Base-by-base conservation (phyloP, 2,329 filamentous ascomycete species). In the Exophiala spinifera region DNA sequence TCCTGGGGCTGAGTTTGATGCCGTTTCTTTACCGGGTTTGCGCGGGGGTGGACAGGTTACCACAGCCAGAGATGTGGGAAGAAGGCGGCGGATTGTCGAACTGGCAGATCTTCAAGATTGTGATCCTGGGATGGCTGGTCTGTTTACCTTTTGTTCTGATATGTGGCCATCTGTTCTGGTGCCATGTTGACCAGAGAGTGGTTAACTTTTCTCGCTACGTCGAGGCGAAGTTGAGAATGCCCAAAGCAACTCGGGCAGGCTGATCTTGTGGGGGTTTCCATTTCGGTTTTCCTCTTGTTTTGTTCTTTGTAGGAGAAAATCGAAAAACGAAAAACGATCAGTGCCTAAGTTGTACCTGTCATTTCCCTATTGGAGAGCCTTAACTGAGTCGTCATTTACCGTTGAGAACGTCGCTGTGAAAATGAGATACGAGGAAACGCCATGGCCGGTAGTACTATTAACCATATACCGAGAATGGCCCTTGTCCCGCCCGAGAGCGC, bases 101-200 rank as follows among this genome's bases (percentile, higher is more conserved):
- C 2, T 21, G 42, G 19, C 42, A 44, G 20, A 44, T 44, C 14
- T 44, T 44, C 42, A 23, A 25, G 21, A 25, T 44, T 44, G 20
- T 44, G 20, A 28, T 44, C 5, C 14, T 44, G 20, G 42, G 42
- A 8, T 44, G 42, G 42, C 8, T 25, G n/a, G 21, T 13, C 14
- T 44, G 19, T 44, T 15, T 44, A 25, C 42, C 42, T n/a, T 23
- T 44, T 28, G 42, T 44, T 21, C n/a, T 44, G 20, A 44, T 44
- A 25, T 44, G 42, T 15, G 42, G 42, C 10, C n/a, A 44, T 21
- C n/a, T 25, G 20, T 44, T 44, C 21, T 44, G 42, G 42, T 44
- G 28, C n/a, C 8, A n/a, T 14, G 20, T 44, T 44, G 42, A 44
- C 21, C 19, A 25, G 21, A 21, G 20, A 25, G 42, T 28, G 19